Percentiles rank a stretch among this genome's conserved stretches.
phyloP scores from a whole-genome alignment of 2,329 filamentous ascomycete species.

The Alternaria dauci region DNA sequence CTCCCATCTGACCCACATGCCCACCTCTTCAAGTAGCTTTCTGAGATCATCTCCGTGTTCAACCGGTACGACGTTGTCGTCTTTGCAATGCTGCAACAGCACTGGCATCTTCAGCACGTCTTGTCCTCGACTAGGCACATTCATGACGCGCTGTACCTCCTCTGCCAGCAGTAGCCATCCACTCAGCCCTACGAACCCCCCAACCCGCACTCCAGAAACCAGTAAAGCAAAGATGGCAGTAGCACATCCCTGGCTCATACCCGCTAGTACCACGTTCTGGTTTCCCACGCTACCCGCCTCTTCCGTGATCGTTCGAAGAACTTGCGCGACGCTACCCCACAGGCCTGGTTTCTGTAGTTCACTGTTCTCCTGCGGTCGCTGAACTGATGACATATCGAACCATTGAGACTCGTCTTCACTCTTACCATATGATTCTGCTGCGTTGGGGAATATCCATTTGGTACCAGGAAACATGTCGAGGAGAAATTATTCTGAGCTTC shows the following conservation, averaged over 20 bases:
- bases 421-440: constrained; percentile 42
- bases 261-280: constrained; percentile 27
- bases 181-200: constrained; percentile 33
- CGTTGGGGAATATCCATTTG: constrained; percentile 61
- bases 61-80: constrained; percentile 55
- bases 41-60: constrained; percentile 47
- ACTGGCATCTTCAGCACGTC: constrained; percentile 45
- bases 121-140: neutral
- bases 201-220: constrained; percentile 7
- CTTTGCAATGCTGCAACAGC: constrained; percentile 55
- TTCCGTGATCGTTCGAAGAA: constrained; percentile 38
- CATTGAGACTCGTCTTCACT: constrained; percentile 51
- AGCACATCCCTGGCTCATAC: constrained; percentile 39
- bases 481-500: constrained; percentile 36
- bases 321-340: constrained; percentile 48
- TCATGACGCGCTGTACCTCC: constrained; percentile 2
- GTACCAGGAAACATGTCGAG: constrained; percentile 50
- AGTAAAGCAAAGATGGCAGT: constrained; percentile 24
- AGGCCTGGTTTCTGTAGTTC: constrained; percentile 57
- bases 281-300: constrained; percentile 18
- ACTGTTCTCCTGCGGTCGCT: constrained; percentile 52
- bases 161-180: constrained; percentile 31
- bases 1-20: constrained; percentile 50
- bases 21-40: constrained; percentile 48
- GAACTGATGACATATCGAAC: constrained; percentile 61